phyloP scores from a whole-genome alignment of 306 rosid genomes.

The Vigna unguiculata region DNA sequence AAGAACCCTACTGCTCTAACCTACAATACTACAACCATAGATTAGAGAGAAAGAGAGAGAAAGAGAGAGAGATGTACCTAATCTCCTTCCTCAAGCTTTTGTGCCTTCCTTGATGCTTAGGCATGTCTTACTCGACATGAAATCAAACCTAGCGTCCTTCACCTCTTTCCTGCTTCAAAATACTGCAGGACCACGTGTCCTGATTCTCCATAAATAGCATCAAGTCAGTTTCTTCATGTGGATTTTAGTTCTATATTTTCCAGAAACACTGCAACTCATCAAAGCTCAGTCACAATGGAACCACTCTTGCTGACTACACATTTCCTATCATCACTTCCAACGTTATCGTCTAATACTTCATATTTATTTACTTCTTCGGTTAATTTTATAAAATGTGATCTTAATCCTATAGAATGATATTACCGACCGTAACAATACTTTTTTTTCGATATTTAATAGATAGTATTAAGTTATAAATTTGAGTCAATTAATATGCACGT shows the following conservation, averaged over 20 bases:
- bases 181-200: slow-evolving; percentile 35
- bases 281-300: neutral
- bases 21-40: neutral
- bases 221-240: slow-evolving; percentile 4
- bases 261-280: neutral
- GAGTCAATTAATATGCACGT: neutral
- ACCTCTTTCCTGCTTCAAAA: slow-evolving; percentile 19
- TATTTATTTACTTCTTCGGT: neutral
- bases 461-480: neutral
- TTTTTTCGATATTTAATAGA: too few species aligned
- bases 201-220: slow-evolving; percentile 36
- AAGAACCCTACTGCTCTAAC: neutral
- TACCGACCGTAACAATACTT: too few species aligned
- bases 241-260: neutral
- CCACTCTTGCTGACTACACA: neutral
- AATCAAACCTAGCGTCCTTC: neutral
- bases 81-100: neutral
- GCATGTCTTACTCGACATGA: slow-evolving; percentile 22
- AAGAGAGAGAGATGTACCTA: neutral
- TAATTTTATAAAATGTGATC: too few species aligned
- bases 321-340: neutral
- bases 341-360: neutral
- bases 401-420: too few species aligned
- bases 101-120: slow-evolving; percentile 10
- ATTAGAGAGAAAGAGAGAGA: neutral